Evolutionary conservation across 2,329 filamentous ascomycete genomes (phyloP), one percentile per base, ranked within the genome.

Genomic region (Pseudopithomyces maydicus): DNA sequence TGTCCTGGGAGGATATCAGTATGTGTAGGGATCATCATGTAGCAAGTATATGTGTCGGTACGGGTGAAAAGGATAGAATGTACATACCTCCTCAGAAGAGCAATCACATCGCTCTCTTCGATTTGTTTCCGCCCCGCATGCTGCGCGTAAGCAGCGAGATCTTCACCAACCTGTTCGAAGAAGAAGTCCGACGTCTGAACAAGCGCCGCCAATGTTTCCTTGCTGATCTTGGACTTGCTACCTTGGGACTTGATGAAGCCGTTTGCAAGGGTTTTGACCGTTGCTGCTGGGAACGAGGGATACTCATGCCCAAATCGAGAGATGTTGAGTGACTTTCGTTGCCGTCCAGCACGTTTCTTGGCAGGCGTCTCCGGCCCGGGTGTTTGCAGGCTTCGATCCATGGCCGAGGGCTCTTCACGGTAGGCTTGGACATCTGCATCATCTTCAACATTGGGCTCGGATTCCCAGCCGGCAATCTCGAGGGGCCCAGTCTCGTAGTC

Each of bases 171-270:
- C 74, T 97, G 92, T 77, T 96, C 91, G 73, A 97, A 96, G 75
- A 92, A 97, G 89, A 91, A 95, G 59, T 96, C 91, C 2, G 90
- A 90, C 0, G 92, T 91, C 71, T 92, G 88, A 68, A 89, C 87
- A 52, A 97, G 86, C 4, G 89, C 88, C 29, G 85, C 83, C 36
- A 96, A 78, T 1, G 90, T 88, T 50, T 95, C 90, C 44, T 89
- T 86, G 55, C 83, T 87, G 45, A 96, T 84, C 63, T 88, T 90
- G 5, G 85, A 80, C 65, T 89, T 91, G 64, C 83, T 83, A 19
- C 88, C 87, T 43, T 87, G 85, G 3, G 85, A 85, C 65, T 87
- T 86, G 19, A 89, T 84, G 68, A 92, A 91, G 1, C 85, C 88
- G 33, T 88, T 88, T 7, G 89, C 88, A 1, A 92, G 72, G 50